phyloP scores from a whole-genome alignment of 2,329 filamentous ascomycete genomes.

The Beauveria varroae region DNA sequence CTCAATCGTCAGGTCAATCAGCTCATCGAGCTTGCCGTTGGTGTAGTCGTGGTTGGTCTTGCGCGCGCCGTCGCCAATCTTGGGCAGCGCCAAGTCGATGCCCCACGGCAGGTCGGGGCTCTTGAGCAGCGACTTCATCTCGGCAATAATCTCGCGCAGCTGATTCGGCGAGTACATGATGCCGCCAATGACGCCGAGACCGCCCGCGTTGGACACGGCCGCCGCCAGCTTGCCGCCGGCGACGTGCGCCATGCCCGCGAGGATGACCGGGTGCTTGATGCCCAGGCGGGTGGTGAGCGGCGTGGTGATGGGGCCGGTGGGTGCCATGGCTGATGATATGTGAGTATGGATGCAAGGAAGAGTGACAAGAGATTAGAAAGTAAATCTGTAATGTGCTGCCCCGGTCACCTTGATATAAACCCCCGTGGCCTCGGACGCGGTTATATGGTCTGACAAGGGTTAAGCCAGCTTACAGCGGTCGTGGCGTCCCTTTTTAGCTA shows the following conservation, averaged over 20 bases:
- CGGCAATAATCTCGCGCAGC: conserved; percentile 72
- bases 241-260: conserved; percentile 89
- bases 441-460: background rate
- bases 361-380: background rate
- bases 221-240: conserved; percentile 73
- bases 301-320: conserved; percentile 57
- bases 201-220: conserved; percentile 82
- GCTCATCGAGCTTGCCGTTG: conserved; percentile 74
- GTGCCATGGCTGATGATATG: background rate
- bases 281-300: conserved; percentile 71
- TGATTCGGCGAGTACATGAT: conserved; percentile 67
- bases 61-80: conserved; percentile 75
- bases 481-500: background rate
- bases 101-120: conserved; percentile 72
- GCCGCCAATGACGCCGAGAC: conserved; percentile 68
- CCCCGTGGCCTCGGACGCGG: background rate
- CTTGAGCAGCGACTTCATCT: conserved; percentile 69
- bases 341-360: background rate
- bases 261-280: conserved; percentile 82
- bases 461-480: background rate
- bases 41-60: conserved; percentile 97
- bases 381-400: background rate
- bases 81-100: conserved; percentile 83
- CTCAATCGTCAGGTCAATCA: conserved; percentile 79
- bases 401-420: background rate